Conservation (phyloP, 345 rosid species). For the Cardamine chenopodiifolia region DNA sequence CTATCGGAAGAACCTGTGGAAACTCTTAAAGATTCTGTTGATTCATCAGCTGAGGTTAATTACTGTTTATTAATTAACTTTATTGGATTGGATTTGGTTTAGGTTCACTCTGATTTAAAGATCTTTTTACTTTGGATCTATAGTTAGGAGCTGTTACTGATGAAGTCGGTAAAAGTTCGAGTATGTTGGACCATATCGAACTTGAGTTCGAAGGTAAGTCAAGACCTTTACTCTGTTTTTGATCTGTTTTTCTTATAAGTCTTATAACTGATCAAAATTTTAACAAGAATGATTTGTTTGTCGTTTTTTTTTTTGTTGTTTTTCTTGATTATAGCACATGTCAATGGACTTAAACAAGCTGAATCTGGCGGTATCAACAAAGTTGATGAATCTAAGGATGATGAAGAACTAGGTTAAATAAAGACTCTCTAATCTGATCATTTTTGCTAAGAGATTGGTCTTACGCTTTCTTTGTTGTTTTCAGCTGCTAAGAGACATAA, state of each 20-base stretch:
- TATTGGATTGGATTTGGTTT: neutral
- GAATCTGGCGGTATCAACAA: conserved; percentile 36
- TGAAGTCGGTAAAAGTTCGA: conserved; percentile 30
- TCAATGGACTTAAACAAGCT: conserved; percentile 25
- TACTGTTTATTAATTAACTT: neutral
- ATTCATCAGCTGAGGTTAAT: conserved; percentile 30
- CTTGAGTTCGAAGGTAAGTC: conserved; percentile 37
- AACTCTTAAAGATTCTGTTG: conserved; percentile 25
- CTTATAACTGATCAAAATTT: neutral
- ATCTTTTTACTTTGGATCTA: conserved; percentile 9
- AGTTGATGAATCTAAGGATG: conserved; percentile 33
- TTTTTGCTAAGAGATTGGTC: conserved; percentile 5
- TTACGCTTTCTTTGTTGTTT: conserved; percentile 20
- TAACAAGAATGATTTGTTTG: neutral
- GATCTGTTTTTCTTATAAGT: neutral
- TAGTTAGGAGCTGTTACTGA: conserved; percentile 45
- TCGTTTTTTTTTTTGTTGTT: neutral
- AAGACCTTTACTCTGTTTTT: conserved; percentile 20
- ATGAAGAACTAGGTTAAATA: conserved; percentile 28
- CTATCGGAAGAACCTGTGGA: conserved; percentile 30
- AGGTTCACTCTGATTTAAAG: neutral
- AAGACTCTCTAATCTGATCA: neutral
- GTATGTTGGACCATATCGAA: conserved; percentile 41
- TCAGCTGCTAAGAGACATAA: conserved; percentile 32
- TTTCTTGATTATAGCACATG: conserved; percentile 34